Percentiles rank a stretch among this genome's conserved stretches.
These are phyloP conservation scores for Penicillium antarcticum DNA, from an alignment of 495 filamentous ascomycete species.

Conservation along the genomic window DNA sequence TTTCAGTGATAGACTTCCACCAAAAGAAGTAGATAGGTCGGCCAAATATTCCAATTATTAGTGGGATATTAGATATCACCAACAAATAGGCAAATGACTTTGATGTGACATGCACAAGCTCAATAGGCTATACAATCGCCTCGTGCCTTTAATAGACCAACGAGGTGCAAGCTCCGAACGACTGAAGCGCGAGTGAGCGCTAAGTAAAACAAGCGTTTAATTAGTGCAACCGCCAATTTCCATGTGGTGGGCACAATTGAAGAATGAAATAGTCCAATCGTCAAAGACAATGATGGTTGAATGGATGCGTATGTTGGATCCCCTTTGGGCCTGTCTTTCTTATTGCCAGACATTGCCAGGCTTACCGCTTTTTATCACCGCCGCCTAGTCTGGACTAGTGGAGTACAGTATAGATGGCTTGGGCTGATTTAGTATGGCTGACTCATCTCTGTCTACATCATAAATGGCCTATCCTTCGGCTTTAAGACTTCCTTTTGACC, in stretches of 20 bases:
- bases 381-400: background rate
- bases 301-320: constrained; percentile 26
- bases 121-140: background rate
- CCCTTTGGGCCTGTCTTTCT: constrained; percentile 19
- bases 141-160: background rate
- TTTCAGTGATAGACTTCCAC: background rate
- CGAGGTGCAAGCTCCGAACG: background rate
- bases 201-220: background rate
- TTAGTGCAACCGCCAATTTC: background rate
- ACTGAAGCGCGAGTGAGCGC: background rate
- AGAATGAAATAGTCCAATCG: background rate
- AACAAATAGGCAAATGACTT: background rate
- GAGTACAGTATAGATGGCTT: background rate
- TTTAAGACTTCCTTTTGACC: background rate
- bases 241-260: background rate
- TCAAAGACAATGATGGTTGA: constrained; percentile 3
- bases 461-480: background rate
- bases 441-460: constrained; percentile 2
- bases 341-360: constrained; percentile 17
- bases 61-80: background rate
- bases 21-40: background rate
- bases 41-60: background rate
- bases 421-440: background rate
- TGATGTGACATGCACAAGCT: background rate
- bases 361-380: constrained; percentile 12